Evolutionary conservation across 1,284 basidiomycete genomes (phyloP), one percentile per base, ranked within the genome.

Genomic region (Melanopsichium pennsylvanicum): DNA sequence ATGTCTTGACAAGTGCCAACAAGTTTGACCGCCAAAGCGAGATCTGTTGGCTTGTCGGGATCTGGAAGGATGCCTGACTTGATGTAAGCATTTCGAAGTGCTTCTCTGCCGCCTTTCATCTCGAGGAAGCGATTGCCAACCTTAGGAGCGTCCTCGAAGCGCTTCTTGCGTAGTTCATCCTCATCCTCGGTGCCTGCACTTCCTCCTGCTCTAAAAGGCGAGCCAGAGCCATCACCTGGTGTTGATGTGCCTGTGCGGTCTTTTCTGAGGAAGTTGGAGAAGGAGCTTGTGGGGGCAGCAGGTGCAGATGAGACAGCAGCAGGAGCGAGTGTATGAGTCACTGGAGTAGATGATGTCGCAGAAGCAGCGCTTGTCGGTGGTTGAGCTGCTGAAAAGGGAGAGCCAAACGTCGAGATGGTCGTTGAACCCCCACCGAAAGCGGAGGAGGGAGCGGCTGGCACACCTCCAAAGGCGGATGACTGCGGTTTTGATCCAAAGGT

Each of bases 1-100:
- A 97, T 97, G 64, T 91, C 89, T 82, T 85, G 83, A 78, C 95
- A 97, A 1, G 91, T 94, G 16, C 95, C 95, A 12, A 90, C 86
- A 75, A 97, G 88, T 26, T 89, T 90, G 49, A 93, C 90, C 3
- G 95, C 93, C 60, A 93, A 89, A 60, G 90, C 89, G 7, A 97
- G 85, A 21, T 89, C 85, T 67, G 89, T 90, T 4, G 90, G 87
- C 25, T 88, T 87, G 25, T 84, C 80, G 0, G 92, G 92, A 71
- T 93, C 91, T 54, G 91, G 90, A 85, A 96, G 92, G 73, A 90
- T 87, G 5, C 93, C 92, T 26, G 89, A 87, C 3, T 87, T 85
- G 56, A 95, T 92, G n/a, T 90, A 91, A 32, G 81, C 85, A 70
- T 88, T 88, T 40, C 90, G 86, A 76, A 95, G 57, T 8, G 60